Evolutionary conservation across 176 grass and related monocot genomes (phyloP).

Genomic region (Tillandsia fasciculata): DNA sequence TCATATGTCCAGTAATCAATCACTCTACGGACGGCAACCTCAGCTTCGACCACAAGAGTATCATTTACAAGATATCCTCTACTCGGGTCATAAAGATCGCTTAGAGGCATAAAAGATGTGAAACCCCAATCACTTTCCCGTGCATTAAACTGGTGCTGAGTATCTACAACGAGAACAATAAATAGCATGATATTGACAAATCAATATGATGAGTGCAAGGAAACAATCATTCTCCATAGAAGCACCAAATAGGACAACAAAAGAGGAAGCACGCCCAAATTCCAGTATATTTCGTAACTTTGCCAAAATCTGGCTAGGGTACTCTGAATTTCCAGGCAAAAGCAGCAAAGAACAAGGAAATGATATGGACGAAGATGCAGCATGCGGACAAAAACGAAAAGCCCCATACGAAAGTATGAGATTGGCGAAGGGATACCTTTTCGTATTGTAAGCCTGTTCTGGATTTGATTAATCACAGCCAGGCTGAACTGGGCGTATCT

Average conservation of each 20-base stretch:
- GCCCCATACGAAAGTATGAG: not conserved
- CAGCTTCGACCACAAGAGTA: slow-evolving; percentile 72
- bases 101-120: slow-evolving; percentile 89
- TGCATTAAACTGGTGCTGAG: slow-evolving; percentile 87
- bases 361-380: not conserved
- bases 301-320: no score
- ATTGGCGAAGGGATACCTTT: slow-evolving; percentile 46
- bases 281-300: no score
- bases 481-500: slow-evolving; percentile 76
- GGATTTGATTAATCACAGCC: slow-evolving; percentile 72
- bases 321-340: no score
- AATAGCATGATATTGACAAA: not conserved
- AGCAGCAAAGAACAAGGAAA: no score
- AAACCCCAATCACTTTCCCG: slow-evolving; percentile 94
- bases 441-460: slow-evolving; percentile 55
- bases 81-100: slow-evolving; percentile 69
- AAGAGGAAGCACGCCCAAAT: not conserved
- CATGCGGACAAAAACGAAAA: not conserved
- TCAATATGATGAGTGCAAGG: not conserved
- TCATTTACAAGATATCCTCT: slow-evolving; percentile 80
- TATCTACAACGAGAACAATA: slow-evolving; percentile 43
- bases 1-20: slow-evolving; percentile 84
- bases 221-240: not conserved
- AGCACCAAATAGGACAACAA: not conserved
- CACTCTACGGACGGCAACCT: slow-evolving; percentile 67